phyloP scores from a whole-genome alignment of 2,329 filamentous ascomycete genomes.

The Monosporascus sp. region DNA sequence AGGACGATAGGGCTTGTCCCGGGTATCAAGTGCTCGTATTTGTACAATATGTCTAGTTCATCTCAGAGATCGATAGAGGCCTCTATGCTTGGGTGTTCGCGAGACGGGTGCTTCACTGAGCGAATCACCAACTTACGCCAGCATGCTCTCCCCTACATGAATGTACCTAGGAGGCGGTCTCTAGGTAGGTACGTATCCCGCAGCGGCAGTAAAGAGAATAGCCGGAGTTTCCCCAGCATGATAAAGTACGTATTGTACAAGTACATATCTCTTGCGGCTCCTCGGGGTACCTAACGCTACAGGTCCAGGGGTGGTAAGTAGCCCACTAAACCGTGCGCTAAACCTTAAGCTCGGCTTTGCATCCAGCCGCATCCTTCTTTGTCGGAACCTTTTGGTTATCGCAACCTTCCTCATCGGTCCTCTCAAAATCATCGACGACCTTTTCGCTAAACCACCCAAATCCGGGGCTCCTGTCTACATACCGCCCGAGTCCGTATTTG shows the following conservation, averaged over 20 bases:
- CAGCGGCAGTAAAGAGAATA: not conserved
- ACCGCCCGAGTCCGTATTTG: no score
- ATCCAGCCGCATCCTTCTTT: not conserved
- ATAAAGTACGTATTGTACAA: not conserved
- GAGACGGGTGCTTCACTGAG: not conserved
- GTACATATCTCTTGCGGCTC: not conserved
- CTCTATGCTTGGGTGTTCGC: not conserved
- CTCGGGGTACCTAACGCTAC: no score
- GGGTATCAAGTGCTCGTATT: not conserved
- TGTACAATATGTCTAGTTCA: not conserved
- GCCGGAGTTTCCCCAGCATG: constrained; percentile 7
- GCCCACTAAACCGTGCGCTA: not conserved
- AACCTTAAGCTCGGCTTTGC: not conserved
- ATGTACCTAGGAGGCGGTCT: no score
- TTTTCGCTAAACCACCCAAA: not conserved
- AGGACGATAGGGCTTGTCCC: not conserved
- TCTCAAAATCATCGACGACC: not conserved
- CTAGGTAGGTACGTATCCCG: no score
- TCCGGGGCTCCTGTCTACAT: not conserved
- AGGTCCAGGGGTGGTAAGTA: not conserved
- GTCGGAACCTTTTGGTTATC: not conserved
- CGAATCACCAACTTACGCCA: not conserved
- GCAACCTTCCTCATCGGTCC: no score
- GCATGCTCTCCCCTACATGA: not conserved
- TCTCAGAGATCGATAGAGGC: not conserved